These are phyloP conservation scores for Trifolium repens DNA, from an alignment of 306 rosid genomes.

Conservation along the genomic window DNA sequence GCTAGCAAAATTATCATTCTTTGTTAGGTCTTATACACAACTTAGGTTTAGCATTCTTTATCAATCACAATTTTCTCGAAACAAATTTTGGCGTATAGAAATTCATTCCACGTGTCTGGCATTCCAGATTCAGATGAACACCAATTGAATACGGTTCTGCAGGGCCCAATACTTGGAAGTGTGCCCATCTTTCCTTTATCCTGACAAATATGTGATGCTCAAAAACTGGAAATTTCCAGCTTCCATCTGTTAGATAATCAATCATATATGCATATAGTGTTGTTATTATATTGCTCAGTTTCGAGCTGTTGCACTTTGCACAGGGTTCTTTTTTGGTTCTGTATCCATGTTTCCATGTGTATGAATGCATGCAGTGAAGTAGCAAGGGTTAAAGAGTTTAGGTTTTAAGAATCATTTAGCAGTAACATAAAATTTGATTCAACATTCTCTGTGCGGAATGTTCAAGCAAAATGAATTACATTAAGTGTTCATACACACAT, in stretches of 20 bases:
- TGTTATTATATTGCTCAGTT: conserved; percentile 61
- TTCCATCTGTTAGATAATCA: conserved; percentile 65
- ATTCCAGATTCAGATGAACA: conserved; percentile 75
- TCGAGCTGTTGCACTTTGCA: conserved; percentile 43
- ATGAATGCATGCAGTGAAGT: too few relatives aligned
- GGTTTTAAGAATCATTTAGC: too few relatives aligned
- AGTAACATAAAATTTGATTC: too few relatives aligned
- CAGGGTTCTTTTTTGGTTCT: neutral
- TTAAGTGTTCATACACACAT: too few relatives aligned
- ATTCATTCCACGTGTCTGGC: conserved; percentile 94
- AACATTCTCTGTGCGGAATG: too few relatives aligned
- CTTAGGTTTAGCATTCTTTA: conserved; percentile 22
- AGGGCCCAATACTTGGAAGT: conserved; percentile 78
- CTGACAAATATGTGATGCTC: conserved; percentile 85
- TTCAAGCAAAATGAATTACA: too few relatives aligned
- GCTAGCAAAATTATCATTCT: conserved; percentile 45
- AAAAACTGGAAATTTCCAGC: conserved; percentile 61
- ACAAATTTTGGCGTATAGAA: conserved; percentile 69
- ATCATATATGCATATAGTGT: conserved; percentile 50
- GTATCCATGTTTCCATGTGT: too few relatives aligned
- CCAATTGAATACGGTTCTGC: conserved; percentile 90
- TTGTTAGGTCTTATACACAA: conserved; percentile 35
- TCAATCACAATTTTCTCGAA: conserved; percentile 58
- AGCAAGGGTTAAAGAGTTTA: too few relatives aligned
- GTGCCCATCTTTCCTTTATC: conserved; percentile 78